Conservation (phyloP, 2,329 filamentous ascomycete genomes). For the Calonectria henricotiae region DNA sequence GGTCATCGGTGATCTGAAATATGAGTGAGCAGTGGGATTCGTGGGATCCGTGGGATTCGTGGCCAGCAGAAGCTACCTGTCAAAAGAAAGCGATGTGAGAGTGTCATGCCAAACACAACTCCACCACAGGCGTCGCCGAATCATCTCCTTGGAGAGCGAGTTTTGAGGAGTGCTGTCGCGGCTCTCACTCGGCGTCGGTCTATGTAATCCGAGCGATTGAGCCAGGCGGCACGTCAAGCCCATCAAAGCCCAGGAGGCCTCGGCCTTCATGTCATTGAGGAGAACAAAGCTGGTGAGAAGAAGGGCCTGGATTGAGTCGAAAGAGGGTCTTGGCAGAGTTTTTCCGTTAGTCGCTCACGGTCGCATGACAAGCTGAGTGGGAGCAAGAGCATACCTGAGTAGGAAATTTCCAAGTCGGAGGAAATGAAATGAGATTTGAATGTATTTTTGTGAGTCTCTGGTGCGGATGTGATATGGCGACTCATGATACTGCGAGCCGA, state of each 20-base stretch:
- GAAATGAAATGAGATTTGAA: slow-evolving; percentile 78
- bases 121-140: slow-evolving; percentile 75
- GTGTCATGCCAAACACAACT: slow-evolving; percentile 79
- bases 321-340: slow-evolving; percentile 67
- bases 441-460: slow-evolving; percentile 73
- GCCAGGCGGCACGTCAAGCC: slow-evolving; percentile 77
- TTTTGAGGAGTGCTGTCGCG: slow-evolving; percentile 64
- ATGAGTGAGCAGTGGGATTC: slow-evolving; percentile 36
- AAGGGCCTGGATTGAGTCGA: slow-evolving; percentile 77
- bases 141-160: slow-evolving; percentile 68
- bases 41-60: slow-evolving; percentile 20
- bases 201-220: slow-evolving; percentile 76
- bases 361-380: not conserved
- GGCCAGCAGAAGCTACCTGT: slow-evolving; percentile 63
- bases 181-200: slow-evolving; percentile 63
- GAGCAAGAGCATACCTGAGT: slow-evolving; percentile 63
- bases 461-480: slow-evolving; percentile 75
- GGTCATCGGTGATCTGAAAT: slow-evolving; percentile 73
- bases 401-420: slow-evolving; percentile 76
- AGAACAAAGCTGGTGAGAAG: slow-evolving; percentile 76
- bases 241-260: slow-evolving; percentile 77
- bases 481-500: slow-evolving; percentile 78
- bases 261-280: slow-evolving; percentile 80
- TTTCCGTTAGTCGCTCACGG: slow-evolving; percentile 21
- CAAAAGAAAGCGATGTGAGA: slow-evolving; percentile 77